Evolutionary conservation across 2,329 filamentous ascomycete genomes (phyloP), one percentile per base, ranked within the genome.

Genomic region (Colletotrichum phormii): DNA sequence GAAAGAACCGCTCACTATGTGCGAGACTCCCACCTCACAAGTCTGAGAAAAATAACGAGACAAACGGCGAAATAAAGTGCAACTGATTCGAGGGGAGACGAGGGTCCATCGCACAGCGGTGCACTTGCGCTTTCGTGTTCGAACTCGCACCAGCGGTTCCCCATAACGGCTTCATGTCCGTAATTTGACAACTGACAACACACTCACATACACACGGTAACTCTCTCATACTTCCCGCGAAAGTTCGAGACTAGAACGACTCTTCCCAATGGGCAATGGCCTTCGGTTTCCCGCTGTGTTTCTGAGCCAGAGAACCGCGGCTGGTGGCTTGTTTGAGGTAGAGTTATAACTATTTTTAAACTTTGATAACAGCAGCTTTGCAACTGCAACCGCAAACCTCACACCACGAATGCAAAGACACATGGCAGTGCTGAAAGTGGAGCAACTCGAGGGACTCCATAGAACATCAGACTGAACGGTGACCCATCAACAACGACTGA

Each of bases 281-380:
- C 7, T 24, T 12, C 6, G 51, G 53, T 71, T 60, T 66, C 62
- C 55, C 18, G 11, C 9, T 13, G 11, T 29, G 29, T 31, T 55
- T 55, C 55, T 26, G 57, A 42, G 31, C 37, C 29, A 31, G 15
- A 22, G 11, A 31, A 2, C 8, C 5, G 8, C 35, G 4, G 60
- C 54, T n/a, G 31, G 13, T 33, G 42, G 29, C 8, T 5, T 4
- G 67, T 71, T 46, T 66, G 46, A 67, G 18, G 26, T 71, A 67
- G 1, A 71, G 33, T 42, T 61, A 61, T 61, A 55, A 1, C 15
- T 71, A 71, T 71, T 71, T 71, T 71, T 66, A 49, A 61, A 66
- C 55, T 66, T 71, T 61, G 13, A 66, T 66, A 55, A 7, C 26
- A 54, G 24, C 2, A 35, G 33, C 18, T 42, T 31, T 42, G 13